These are phyloP conservation scores for Sclerotinia glacialis DNA, from an alignment of 2,329 filamentous ascomycete species.

Conservation along the genomic window DNA sequence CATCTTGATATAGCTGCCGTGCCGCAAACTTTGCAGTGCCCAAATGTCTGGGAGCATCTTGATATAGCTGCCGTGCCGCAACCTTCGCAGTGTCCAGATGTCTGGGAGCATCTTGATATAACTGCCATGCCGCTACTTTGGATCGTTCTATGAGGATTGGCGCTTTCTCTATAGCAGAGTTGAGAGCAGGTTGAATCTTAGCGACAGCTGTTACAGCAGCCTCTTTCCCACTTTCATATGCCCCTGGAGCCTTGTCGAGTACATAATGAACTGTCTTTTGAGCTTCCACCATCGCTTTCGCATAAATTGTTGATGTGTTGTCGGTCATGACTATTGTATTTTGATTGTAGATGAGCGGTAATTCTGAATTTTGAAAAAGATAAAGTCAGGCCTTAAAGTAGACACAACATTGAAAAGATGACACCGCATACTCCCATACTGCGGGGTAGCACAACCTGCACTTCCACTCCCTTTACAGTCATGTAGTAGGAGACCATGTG, in stretches of 20 bases:
- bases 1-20: slow-evolving; percentile 5
- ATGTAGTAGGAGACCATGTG: neutral
- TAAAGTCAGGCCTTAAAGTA: neutral
- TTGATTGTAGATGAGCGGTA: neutral
- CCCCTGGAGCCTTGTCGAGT: slow-evolving; percentile 9
- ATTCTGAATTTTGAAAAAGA: neutral
- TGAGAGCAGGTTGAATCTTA: slow-evolving; percentile 7
- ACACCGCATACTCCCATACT: slow-evolving; percentile 1
- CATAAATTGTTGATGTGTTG: neutral
- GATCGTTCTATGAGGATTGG: neutral
- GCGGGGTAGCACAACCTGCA: neutral
- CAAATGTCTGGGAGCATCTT: slow-evolving; percentile 5
- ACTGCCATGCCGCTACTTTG: neutral
- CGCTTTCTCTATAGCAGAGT: slow-evolving; percentile 8
- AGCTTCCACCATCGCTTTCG: slow-evolving; percentile 5
- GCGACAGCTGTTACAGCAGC: neutral
- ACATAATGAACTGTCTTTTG: slow-evolving; percentile 9
- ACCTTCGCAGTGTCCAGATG: neutral
- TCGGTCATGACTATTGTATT: slow-evolving; percentile 5
- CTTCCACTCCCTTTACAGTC: neutral
- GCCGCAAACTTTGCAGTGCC: neutral
- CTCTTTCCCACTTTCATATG: slow-evolving; percentile 15
- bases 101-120: slow-evolving; percentile 10
- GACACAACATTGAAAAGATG: neutral
- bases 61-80: neutral